phyloP scores from a whole-genome alignment of 257 asterid genomes.

The Solanum tarijense region DNA sequence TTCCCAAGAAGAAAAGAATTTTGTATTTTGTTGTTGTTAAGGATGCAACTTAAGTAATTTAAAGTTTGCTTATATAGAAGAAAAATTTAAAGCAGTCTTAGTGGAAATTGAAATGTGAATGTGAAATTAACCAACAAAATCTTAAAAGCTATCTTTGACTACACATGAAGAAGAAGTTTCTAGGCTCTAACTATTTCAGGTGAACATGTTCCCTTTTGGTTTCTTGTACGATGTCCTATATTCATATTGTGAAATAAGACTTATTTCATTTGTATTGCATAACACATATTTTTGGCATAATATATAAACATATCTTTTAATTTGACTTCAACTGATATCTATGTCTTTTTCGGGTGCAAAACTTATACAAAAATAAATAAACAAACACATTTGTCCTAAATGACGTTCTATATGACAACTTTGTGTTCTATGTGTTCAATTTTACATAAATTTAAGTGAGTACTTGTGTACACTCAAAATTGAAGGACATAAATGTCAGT shows the following conservation, averaged over 20 bases:
- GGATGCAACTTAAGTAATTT: not conserved
- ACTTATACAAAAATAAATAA: no score
- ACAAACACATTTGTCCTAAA: no score
- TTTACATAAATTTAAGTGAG: no score
- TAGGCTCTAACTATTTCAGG: not conserved
- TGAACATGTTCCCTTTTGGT: not conserved
- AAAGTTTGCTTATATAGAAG: not conserved
- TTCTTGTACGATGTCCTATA: fast-evolving
- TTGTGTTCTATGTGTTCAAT: no score
- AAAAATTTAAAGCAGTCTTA: not conserved
- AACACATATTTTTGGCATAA: not conserved
- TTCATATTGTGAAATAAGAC: no score
- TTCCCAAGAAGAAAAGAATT: not conserved
- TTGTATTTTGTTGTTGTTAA: not conserved
- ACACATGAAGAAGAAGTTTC: not conserved
- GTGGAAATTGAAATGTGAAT: not conserved
- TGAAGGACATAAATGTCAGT: no score
- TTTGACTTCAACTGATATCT: no score
- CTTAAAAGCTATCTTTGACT: not conserved
- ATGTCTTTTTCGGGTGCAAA: no score
- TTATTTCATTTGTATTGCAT: not conserved
- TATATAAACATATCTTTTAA: no score
- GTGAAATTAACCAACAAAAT: not conserved
- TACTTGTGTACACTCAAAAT: no score
- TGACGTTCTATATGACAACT: no score